Conservation (phyloP, 2,329 filamentous ascomycete species). For the Alternaria brassicae region DNA sequence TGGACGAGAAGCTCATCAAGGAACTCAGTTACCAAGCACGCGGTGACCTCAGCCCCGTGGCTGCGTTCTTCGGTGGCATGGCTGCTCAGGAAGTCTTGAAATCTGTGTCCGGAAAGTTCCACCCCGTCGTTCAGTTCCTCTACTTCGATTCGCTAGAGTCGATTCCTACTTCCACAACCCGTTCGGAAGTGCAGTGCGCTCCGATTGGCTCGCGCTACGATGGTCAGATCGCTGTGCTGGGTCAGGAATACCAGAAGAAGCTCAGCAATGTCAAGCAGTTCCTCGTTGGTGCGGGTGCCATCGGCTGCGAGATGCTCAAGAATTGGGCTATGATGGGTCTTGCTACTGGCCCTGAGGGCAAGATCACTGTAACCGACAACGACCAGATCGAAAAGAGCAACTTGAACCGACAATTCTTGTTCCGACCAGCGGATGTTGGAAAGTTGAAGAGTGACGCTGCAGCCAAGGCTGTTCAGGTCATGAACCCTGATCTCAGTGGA, state of each 20-base stretch:
- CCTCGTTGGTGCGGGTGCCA: constrained; percentile 93
- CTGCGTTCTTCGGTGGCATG: constrained; percentile 93
- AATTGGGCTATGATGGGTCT: constrained; percentile 99
- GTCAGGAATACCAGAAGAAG: constrained; percentile 92
- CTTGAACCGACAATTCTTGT: constrained; percentile 95
- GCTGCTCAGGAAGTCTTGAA: constrained; percentile 95
- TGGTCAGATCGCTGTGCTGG: constrained; percentile 96
- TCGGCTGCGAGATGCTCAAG: constrained; percentile 99
- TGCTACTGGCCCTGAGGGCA: constrained; percentile 84
- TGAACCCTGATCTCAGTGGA: constrained; percentile 91
- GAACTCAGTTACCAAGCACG: constrained; percentile 94
- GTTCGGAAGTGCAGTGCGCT: constrained; percentile 87
- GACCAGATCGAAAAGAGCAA: constrained; percentile 99
- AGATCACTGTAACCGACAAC: constrained; percentile 94
- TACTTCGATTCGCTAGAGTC: constrained; percentile 99
- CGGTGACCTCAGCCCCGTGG: constrained; percentile 90
- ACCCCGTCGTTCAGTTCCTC: constrained; percentile 93
- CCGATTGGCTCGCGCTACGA: constrained; percentile 88
- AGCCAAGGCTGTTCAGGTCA: constrained; percentile 83
- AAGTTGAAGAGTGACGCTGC: constrained; percentile 97
- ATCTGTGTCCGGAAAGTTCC: constrained; percentile 96
- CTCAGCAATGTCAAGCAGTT: constrained; percentile 90
- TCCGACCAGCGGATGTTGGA: constrained; percentile 91
- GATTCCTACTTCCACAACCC: constrained; percentile 74
- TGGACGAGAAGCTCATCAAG: constrained; percentile 90